These are phyloP conservation scores for Hypomyces rosellus DNA, from an alignment of 2,329 filamentous ascomycete species.

Conservation along the genomic window DNA sequence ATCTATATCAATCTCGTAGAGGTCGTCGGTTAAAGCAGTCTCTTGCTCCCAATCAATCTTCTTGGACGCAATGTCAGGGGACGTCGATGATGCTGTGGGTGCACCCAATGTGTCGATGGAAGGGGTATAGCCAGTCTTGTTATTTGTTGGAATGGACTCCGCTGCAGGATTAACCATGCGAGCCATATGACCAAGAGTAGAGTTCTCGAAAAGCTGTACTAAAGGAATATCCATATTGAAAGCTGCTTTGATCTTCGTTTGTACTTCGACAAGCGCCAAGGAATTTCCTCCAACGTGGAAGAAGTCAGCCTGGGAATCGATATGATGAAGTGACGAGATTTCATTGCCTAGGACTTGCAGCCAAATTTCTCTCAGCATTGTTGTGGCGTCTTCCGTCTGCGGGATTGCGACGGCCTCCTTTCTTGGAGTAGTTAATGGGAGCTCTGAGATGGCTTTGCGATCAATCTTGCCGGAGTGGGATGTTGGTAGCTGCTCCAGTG, in stretches of 20 bases:
- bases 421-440: constrained; percentile 19
- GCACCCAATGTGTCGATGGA: too few species aligned
- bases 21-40: too few species aligned
- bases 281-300: constrained; percentile 38
- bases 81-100: too few species aligned
- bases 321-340: too few species aligned
- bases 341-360: background rate
- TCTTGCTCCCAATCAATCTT: constrained; percentile 19
- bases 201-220: background rate
- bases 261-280: constrained; percentile 31
- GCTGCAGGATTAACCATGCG: background rate
- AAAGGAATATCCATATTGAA: too few species aligned
- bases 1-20: too few species aligned
- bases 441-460: constrained; percentile 17
- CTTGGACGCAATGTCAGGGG: too few species aligned
- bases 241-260: constrained; percentile 23
- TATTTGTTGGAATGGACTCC: too few species aligned
- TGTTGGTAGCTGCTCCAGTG: constrained; percentile 23
- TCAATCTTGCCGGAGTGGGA: constrained; percentile 29
- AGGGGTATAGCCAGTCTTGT: too few species aligned
- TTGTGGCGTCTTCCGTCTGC: too few species aligned
- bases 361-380: constrained; percentile 4
- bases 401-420: too few species aligned
- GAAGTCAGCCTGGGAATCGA: constrained; percentile 27
- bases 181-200: background rate